Evolutionary conservation across 805 yeast genomes (phyloP).

Genomic region (Jamesozyma piceae): DNA sequence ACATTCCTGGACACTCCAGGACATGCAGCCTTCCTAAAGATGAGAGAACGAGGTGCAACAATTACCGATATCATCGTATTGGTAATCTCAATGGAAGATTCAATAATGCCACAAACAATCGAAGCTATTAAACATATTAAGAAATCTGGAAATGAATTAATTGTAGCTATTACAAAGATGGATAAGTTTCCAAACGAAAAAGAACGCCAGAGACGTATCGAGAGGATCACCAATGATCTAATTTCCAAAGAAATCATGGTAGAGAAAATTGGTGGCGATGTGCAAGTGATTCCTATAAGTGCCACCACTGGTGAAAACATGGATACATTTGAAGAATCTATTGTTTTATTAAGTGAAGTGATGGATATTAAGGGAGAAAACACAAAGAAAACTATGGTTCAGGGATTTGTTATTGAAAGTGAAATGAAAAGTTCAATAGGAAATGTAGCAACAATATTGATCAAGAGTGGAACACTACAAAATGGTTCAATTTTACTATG

Average conservation of each 20-base stretch:
- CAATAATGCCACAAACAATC: slow-evolving; percentile 93
- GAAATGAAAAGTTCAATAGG: slow-evolving; percentile 77
- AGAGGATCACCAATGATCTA: slow-evolving; percentile 68
- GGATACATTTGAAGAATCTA: slow-evolving; percentile 82
- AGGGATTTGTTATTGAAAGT: slow-evolving; percentile 88
- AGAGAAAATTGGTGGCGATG: slow-evolving; percentile 92
- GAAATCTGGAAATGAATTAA: slow-evolving; percentile 39
- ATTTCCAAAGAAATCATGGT: slow-evolving; percentile 70
- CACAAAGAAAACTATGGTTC: slow-evolving; percentile 38
- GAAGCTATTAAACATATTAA: slow-evolving; percentile 93
- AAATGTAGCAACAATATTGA: slow-evolving; percentile 72
- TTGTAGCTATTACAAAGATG: slow-evolving; percentile 89
- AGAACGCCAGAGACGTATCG: slow-evolving; percentile 51
- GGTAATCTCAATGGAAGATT: slow-evolving; percentile 95
- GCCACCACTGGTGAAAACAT: slow-evolving; percentile 86
- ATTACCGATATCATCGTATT: slow-evolving; percentile 86
- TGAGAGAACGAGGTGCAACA: slow-evolving; percentile 94
- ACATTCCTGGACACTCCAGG: slow-evolving; percentile 97
- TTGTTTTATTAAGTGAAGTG: slow-evolving; percentile 75
- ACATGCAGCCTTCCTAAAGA: slow-evolving; percentile 90
- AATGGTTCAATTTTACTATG: slow-evolving; percentile 72
- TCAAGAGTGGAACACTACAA: slow-evolving; percentile 67
- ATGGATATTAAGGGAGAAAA: slow-evolving; percentile 62
- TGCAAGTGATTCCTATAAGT: slow-evolving; percentile 78
- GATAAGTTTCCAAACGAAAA: slow-evolving; percentile 46